Percentiles rank a stretch among this genome's conserved stretches.
These are phyloP conservation scores for Cercospora sp. DNA, from an alignment of 2,329 filamentous ascomycete species.

Conservation along the genomic window DNA sequence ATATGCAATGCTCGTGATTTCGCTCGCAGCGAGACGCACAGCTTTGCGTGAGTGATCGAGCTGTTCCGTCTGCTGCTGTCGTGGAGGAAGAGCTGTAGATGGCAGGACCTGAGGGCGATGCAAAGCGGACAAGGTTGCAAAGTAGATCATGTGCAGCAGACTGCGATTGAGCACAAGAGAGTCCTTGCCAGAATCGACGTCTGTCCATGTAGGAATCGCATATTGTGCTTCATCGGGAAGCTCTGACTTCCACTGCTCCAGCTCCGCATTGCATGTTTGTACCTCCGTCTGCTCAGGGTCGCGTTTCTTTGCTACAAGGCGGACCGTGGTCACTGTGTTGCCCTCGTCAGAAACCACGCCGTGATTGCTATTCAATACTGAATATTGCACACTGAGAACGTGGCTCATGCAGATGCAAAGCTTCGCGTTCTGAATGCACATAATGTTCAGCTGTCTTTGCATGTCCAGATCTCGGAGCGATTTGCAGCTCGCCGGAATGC, in stretches of 20 bases:
- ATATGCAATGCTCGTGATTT: conserved; percentile 81
- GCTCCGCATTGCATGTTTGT: conserved; percentile 72
- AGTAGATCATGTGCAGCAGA: conserved; percentile 91
- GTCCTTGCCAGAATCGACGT: conserved; percentile 59
- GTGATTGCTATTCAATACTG: conserved; percentile 81
- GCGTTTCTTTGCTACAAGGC: conserved; percentile 86
- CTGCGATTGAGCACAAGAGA: conserved; percentile 70
- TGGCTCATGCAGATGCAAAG: conserved; percentile 86
- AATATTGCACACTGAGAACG: conserved; percentile 88
- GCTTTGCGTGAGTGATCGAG: conserved; percentile 81
- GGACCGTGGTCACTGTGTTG: conserved; percentile 71
- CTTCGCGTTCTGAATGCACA: conserved; percentile 91
- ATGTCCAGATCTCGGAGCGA: conserved; percentile 68
- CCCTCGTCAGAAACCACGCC: conserved; percentile 69
- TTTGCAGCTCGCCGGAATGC: conserved; percentile 69
- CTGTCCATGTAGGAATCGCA: conserved; percentile 54
- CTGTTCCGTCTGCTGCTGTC: conserved; percentile 61
- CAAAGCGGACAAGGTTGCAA: conserved; percentile 85
- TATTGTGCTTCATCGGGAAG: conserved; percentile 74
- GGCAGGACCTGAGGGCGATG: conserved; percentile 90
- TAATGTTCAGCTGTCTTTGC: conserved; percentile 75
- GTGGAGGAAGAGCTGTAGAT: conserved; percentile 52
- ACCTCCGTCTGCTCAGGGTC: conserved; percentile 80
- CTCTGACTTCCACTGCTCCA: conserved; percentile 73
- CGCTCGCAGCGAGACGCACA: conserved; percentile 78